A percentile compares a stretch with the other conserved stretches of the same genome.
Evolutionary conservation across 805 yeast species (phyloP).

Genomic region (Starmerella cellae): DNA sequence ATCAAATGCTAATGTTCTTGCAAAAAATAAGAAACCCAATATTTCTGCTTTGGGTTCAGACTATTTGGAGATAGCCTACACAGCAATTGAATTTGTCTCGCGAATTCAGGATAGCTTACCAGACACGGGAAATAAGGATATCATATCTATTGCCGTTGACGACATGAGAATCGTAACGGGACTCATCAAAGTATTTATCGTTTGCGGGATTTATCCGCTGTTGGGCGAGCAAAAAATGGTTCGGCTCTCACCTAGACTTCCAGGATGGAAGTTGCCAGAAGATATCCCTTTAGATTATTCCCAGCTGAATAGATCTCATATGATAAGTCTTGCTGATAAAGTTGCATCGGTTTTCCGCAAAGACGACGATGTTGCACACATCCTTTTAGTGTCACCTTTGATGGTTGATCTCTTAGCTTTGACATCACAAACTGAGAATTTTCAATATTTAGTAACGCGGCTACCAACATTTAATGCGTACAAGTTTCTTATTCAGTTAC

Average conservation of each 20-base stretch:
- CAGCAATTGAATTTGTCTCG: constrained; percentile 2
- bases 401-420: constrained; percentile 12
- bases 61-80: background rate
- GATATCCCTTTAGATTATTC: too few species aligned
- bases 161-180: constrained; percentile 67
- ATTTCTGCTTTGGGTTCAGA: background rate
- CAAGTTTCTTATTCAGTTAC: constrained; percentile 44
- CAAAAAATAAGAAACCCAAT: background rate
- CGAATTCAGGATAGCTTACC: constrained; percentile 3
- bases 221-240: constrained; percentile 22
- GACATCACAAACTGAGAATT: background rate
- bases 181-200: constrained; percentile 48
- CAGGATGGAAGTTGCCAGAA: background rate
- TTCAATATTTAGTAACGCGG: background rate
- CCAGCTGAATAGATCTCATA: background rate
- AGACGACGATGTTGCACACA: constrained; percentile 28
- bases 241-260: constrained; percentile 2
- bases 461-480: constrained; percentile 54
- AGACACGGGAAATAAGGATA: constrained; percentile 1
- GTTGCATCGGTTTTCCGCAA: background rate
- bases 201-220: constrained; percentile 59
- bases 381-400: constrained; percentile 15
- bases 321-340: background rate
- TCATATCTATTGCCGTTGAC: constrained; percentile 55
- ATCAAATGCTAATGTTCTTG: background rate